Base-by-base conservation (phyloP, 75 land plant species). In the Larix kaempferi region DNA sequence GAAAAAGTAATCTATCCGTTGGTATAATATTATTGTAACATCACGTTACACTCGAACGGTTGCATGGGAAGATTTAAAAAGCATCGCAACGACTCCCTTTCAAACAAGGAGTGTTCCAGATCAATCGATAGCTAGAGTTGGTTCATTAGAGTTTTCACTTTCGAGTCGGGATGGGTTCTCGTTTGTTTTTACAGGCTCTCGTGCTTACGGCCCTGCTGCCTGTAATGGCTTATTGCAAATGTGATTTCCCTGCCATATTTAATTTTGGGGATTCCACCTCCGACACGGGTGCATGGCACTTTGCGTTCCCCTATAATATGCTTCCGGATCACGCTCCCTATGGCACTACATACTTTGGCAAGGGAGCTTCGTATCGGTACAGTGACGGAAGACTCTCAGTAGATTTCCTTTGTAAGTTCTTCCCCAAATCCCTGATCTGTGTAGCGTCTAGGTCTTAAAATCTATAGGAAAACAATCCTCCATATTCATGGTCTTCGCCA, bases 81-180 rank as follows among this genome's bases (percentile, higher is more conserved):
- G 49, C 93, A 37, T 66, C 67, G n/a, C 39, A 77, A 80, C 5
- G 93, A 91, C 12, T n/a, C n/a, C n/a, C n/a, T n/a, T n/a, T n/a
- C n/a, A n/a, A n/a, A n/a, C n/a, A n/a, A n/a, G n/a, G n/a, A n/a
- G n/a, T n/a, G n/a, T n/a, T n/a, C n/a, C n/a, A n/a, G n/a, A n/a
- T n/a, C n/a, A n/a, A n/a, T n/a, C n/a, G n/a, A n/a, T n/a, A n/a
- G n/a, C n/a, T n/a, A n/a, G n/a, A n/a, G n/a, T 11, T 49, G 54
- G 54, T 10, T 10, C 2, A 11, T 49, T 12, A 49, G 2, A 49
- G 54, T 49, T 49, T 49, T 49, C 54, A 49, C 54, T 11, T 49
- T 10, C 12, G 7, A n/a, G n/a, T n/a, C n/a, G n/a, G n/a, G n/a
- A 33, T 16, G 39, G 35, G 10, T 21, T 65, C 41, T n/a, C 2